Percentiles rank a stretch among this genome's conserved stretches.
Conservation (phyloP, 2,329 filamentous ascomycete genomes). For the Xylariomycetidae sp. region DNA sequence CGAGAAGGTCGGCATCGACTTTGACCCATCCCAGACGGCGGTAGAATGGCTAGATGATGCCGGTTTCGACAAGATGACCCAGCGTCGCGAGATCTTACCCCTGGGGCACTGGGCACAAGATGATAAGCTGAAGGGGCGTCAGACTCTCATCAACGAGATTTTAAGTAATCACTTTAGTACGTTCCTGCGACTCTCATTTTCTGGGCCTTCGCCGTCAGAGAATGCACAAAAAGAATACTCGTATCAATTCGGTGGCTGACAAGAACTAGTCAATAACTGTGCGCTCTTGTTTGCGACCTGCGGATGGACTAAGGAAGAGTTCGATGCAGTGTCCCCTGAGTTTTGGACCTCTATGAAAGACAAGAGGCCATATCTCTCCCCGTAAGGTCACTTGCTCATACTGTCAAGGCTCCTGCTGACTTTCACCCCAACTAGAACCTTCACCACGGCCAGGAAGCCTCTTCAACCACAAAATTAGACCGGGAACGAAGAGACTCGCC, state of each 20-base stretch:
- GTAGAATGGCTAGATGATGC: slow-evolving; percentile 30
- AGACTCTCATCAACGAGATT: slow-evolving; percentile 31
- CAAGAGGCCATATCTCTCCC: slow-evolving; percentile 19
- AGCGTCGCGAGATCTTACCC: slow-evolving; percentile 38
- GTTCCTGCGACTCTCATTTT: slow-evolving; percentile 3
- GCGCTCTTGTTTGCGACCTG: slow-evolving; percentile 19
- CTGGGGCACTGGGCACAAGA: slow-evolving; percentile 36
- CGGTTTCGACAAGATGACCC: slow-evolving; percentile 36
- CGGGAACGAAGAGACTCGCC: too few relatives aligned
- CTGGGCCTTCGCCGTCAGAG: background rate
- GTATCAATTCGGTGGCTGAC: slow-evolving; percentile 3
- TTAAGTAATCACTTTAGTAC: slow-evolving; percentile 29
- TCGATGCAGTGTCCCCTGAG: slow-evolving; percentile 16
- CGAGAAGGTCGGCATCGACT: slow-evolving; percentile 30
- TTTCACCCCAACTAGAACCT: too few relatives aligned
- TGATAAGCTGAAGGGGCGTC: slow-evolving; percentile 32
- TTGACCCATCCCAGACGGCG: slow-evolving; percentile 33
- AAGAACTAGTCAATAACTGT: slow-evolving; percentile 15
- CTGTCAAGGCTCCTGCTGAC: too few relatives aligned
- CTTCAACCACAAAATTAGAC: too few relatives aligned
- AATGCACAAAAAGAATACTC: background rate
- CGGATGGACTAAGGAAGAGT: slow-evolving; percentile 21
- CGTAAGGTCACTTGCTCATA: slow-evolving; percentile 14
- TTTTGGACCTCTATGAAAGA: slow-evolving; percentile 19
- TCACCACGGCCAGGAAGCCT: slow-evolving; percentile 25